Evolutionary conservation across 306 rosid genomes (phyloP).

Genomic region (Pyrus bretschneideri): DNA sequence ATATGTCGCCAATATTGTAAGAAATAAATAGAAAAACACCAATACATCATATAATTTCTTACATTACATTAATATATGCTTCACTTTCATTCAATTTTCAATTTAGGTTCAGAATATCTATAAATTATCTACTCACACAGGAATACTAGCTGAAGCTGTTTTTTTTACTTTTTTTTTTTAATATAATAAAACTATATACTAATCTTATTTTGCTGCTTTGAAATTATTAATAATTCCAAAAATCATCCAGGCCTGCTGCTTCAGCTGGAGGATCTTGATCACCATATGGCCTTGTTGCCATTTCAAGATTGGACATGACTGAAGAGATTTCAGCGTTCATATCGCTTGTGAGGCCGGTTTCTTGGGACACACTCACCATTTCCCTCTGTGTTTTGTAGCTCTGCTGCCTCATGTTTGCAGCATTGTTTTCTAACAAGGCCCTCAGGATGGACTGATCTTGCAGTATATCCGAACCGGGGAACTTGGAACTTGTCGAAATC

Average conservation of each 20-base stretch:
- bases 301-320: slow-evolving; percentile 42
- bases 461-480: slow-evolving; percentile 28
- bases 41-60: slow-evolving; percentile 24
- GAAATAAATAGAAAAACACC: slow-evolving; percentile 10
- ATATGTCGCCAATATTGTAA: slow-evolving; percentile 22
- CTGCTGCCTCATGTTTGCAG: slow-evolving; percentile 32
- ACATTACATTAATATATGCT: slow-evolving; percentile 32
- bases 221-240: slow-evolving; percentile 56
- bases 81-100: slow-evolving; percentile 17
- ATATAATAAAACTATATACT: not conserved
- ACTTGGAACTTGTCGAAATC: slow-evolving; percentile 13
- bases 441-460: slow-evolving; percentile 53
- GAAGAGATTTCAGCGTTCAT: slow-evolving; percentile 65
- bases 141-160: not conserved
- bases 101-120: slow-evolving; percentile 18
- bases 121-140: slow-evolving; percentile 16
- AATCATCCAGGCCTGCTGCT: slow-evolving; percentile 18
- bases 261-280: slow-evolving; percentile 39
- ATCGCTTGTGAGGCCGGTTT: slow-evolving; percentile 44
- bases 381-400: slow-evolving; percentile 59
- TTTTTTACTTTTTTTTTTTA: not conserved
- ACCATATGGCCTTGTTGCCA: slow-evolving; percentile 37
- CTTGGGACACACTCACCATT: slow-evolving; percentile 47
- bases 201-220: not conserved
- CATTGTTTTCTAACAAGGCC: slow-evolving; percentile 51